Percentiles rank a stretch among this genome's conserved stretches.
These are phyloP conservation scores for Ilyonectria destructans DNA, from an alignment of 2,329 filamentous ascomycete genomes.

Conservation along the genomic window DNA sequence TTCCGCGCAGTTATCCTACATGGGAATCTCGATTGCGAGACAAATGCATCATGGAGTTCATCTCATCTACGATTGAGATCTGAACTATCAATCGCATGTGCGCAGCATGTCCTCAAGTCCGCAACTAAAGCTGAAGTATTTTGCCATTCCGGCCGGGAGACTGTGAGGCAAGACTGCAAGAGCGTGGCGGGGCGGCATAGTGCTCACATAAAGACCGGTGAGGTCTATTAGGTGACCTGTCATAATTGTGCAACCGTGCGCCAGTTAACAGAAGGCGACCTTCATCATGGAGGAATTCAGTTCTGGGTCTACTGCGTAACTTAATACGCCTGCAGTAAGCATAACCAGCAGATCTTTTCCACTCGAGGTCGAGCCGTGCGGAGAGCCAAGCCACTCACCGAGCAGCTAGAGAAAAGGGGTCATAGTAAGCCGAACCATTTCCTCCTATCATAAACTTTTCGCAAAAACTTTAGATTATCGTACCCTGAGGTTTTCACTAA, in stretches of 20 bases:
- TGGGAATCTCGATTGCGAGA: neutral
- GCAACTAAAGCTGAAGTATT: neutral
- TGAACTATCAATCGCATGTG: no score
- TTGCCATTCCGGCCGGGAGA: neutral
- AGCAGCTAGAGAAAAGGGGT: neutral
- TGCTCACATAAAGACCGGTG: neutral
- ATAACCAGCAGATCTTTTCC: neutral
- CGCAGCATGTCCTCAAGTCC: no score
- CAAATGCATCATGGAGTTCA: neutral
- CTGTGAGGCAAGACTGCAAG: neutral
- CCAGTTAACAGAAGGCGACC: no score
- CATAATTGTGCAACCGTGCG: neutral
- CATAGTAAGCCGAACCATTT: neutral
- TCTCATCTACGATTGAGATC: neutral
- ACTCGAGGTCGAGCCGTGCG: neutral
- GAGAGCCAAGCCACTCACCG: neutral
- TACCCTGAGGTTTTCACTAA: neutral
- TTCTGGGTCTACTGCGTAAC: neutral
- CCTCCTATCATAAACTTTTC: neutral
- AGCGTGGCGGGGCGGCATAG: neutral
- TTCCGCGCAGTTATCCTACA: neutral
- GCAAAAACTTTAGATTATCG: neutral
- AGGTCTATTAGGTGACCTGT: neutral
- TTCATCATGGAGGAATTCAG: neutral
- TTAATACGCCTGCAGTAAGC: neutral